Conservation (phyloP, 768 basidiomycete genomes). For the Amanita rubescens region DNA sequence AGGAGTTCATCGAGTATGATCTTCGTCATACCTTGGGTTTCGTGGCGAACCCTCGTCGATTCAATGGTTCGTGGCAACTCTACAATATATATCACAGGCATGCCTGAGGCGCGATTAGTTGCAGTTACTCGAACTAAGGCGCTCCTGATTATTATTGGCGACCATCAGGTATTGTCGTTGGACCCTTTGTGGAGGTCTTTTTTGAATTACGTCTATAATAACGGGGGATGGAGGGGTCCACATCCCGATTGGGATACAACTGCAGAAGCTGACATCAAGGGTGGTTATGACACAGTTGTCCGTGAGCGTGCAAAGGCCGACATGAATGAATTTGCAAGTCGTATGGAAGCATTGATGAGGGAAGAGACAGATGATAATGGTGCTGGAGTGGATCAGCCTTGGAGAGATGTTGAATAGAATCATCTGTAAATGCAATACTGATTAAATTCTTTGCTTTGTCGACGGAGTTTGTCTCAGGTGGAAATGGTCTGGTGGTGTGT, state of each 20-base stretch:
- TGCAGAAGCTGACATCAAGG: conserved; percentile 14
- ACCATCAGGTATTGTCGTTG: conserved; percentile 49
- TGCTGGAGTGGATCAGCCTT: conserved; percentile 12
- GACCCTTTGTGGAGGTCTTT: conserved; percentile 59
- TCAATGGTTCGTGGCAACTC: conserved; percentile 48
- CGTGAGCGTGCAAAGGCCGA: conserved; percentile 20
- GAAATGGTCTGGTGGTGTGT: too few species aligned
- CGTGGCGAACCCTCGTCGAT: conserved; percentile 45
- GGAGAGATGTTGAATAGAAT: background rate
- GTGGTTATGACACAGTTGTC: conserved; percentile 16
- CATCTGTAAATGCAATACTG: too few species aligned
- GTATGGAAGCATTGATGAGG: conserved; percentile 18
- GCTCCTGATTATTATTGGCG: conserved; percentile 54
- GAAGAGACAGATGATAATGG: conserved; percentile 13
- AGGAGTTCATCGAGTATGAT: conserved; percentile 42
- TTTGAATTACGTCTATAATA: conserved; percentile 45
- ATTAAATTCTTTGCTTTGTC: too few species aligned
- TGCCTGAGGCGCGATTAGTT: conserved; percentile 28
- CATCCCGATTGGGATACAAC: conserved; percentile 38
- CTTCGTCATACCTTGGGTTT: conserved; percentile 49
- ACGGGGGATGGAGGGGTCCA: conserved; percentile 49
- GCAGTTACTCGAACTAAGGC: conserved; percentile 62
- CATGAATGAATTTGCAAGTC: conserved; percentile 26
- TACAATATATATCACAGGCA: too few species aligned
- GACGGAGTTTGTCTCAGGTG: too few species aligned